Conservation (phyloP, 2,329 filamentous ascomycete genomes). For the Fusarium secorum region DNA sequence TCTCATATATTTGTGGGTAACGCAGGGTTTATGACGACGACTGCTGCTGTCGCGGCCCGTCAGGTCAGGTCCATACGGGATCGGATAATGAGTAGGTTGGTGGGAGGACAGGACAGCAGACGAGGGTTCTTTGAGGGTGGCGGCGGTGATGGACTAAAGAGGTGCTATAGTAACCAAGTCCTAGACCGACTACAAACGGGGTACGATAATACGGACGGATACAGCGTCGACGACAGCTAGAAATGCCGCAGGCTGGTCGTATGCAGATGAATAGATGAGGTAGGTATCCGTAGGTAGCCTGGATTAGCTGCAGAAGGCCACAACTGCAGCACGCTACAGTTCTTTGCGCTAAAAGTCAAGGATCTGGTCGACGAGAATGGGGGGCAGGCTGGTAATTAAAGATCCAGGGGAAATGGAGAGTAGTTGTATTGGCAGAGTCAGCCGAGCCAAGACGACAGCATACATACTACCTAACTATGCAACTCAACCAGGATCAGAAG, state of each 20-base stretch:
- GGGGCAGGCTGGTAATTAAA: conserved; percentile 19
- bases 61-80: not conserved
- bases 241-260: conserved; percentile 22
- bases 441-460: not conserved
- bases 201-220: not conserved
- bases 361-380: conserved; percentile 1
- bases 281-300: conserved; percentile 6
- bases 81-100: not conserved
- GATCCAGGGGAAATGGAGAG: not conserved
- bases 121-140: not conserved
- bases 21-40: conserved; percentile 31
- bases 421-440: not conserved
- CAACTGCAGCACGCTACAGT: conserved; percentile 8
- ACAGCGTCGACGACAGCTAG: not conserved
- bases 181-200: not conserved
- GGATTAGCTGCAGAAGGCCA: conserved; percentile 4
- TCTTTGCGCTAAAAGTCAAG: conserved; percentile 12
- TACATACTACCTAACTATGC: not conserved
- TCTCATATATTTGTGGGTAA: conserved; percentile 30
- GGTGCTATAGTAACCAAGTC: conserved; percentile 5
- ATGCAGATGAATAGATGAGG: conserved; percentile 10
- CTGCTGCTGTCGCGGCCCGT: conserved; percentile 19
- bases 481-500: not conserved
- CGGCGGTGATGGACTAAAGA: not conserved
- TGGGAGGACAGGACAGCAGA: not conserved